Base-by-base conservation (phyloP, 768 basidiomycete genomes). In the Termitomyces titanicus region DNA sequence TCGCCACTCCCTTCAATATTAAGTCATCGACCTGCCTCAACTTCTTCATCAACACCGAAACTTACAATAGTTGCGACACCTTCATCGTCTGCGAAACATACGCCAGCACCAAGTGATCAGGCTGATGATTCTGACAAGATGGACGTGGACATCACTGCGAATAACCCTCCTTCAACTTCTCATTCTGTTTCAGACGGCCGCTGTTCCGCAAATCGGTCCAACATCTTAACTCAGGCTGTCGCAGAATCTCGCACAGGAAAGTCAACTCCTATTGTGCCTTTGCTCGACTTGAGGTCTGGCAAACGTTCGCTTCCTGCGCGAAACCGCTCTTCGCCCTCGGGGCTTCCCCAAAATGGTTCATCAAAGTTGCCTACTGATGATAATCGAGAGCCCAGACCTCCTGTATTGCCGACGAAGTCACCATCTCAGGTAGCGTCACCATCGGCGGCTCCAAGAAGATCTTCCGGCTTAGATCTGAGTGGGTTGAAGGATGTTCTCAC, bases 391-490 rank as follows among this genome's bases (percentile, higher is more conserved):
- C 39, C n/a, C 38, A 46, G 27, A 24, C 46, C 46, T 25, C 38
- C 53, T 20, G 20, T 33, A 11, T 38, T 33, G 35, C 33, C 17
- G 5, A 4, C 24, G 13, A 58, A 58, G 25, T 24, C 42, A 5
- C 37, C 22, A n/a, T 58, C 57, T 46, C 46, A 43, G 29, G 44
- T 15, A 40, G 37, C 37, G 15, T 17, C 37, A 13, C 37, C 44
- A 35, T 31, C 49, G 18, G 24, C 29, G 15, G 31, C 12, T 9
- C 22, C 48, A 18, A 53, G 34, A 31, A 27, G 22, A 11, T 46
- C 42, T 25, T 54, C 53, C 3, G 57, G 31, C 5, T 34, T 59
- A 10, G 58, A 59, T 47, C 39, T 59, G 58, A 52, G 54, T 25
- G 47, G 50, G 35, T 34, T 55, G 46, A 55, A 55, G 35, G 54